Evolutionary conservation across 441 rosid species (phyloP), one percentile per base, ranked within the genome.

Genomic region (Adansonia rubrostipa): DNA sequence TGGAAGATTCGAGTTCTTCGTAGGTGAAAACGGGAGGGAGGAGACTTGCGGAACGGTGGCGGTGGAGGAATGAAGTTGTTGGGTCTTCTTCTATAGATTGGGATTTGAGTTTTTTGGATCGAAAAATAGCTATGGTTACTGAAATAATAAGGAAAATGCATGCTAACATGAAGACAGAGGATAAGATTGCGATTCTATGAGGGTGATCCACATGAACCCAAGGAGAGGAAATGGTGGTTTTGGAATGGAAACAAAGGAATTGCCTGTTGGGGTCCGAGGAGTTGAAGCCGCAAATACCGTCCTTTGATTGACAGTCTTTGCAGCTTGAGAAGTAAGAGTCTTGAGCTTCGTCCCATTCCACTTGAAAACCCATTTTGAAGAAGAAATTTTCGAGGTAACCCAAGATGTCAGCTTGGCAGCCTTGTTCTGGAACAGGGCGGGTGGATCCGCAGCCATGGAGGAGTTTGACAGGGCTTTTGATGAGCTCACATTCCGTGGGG

Each of bases 11-110:
- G 14, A 93, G 97, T 79, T 93, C 97, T 61, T 95, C 98, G 82
- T 85, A 95, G 81, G 95, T 88, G 88, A 91, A 93, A 0, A 87
- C 95, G 1, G 95, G 97, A 0, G 98, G 97, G 36, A 93, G 92
- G 62, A 88, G 89, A 71, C 84, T 85, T 0, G 92, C 88, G 24
- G 91, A 80, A 60, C 97, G 89, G 85, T 92, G 92, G 11, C 91
- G 90, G 33, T 78, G 92, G 61, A 95, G 97, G 88, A 95, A 90
- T 8, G 89, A 80, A 6, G 63, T 58, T 9, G 63, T 20, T 6
- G 63, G 63, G 89, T 92, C 97, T 84, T 92, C 97, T 73, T 89
- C 88, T 10, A 76, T 50, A 9, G 84, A 85, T 0, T 85, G 51
- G 2, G 91, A 83, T 48, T 82, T 86, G 50, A 82, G 73, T 19